Percentiles rank a stretch among this genome's conserved stretches.
phyloP scores from a whole-genome alignment of 2,329 filamentous ascomycete species.

The Cercospora sp. region DNA sequence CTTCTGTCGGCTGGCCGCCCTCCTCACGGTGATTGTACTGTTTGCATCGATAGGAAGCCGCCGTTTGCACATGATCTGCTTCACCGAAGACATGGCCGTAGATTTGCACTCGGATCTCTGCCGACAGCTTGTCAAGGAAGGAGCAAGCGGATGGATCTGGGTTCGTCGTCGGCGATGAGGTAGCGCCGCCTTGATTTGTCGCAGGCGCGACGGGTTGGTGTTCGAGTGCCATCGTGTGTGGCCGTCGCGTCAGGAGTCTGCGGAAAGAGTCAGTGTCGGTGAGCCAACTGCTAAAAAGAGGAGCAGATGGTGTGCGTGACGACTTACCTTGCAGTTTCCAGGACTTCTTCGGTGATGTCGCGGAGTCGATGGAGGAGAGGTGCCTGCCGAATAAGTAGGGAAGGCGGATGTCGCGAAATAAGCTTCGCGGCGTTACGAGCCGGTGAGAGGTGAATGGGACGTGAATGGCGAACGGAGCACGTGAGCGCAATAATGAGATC shows the following conservation, averaged over 20 bases:
- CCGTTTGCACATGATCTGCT: neutral
- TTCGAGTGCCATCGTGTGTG: neutral
- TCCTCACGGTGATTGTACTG: neutral
- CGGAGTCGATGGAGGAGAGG: neutral
- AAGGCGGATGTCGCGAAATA: neutral
- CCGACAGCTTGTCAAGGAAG: constrained; percentile 10
- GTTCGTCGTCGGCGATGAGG: too few relatives aligned
- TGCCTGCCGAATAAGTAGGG: neutral
- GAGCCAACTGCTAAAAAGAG: neutral
- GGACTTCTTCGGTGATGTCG: neutral
- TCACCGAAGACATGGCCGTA: constrained; percentile 13
- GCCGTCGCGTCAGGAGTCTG: neutral
- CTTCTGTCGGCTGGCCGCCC: neutral
- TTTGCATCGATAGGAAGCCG: neutral
- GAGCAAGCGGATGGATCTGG: neutral
- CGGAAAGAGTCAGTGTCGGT: neutral
- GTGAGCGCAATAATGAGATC: neutral
- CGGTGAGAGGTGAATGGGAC: neutral
- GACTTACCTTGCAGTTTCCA: neutral
- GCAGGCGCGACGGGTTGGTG: neutral
- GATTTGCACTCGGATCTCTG: constrained; percentile 10
- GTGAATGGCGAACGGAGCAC: neutral
- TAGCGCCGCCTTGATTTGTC: neutral
- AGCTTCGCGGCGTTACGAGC: neutral
- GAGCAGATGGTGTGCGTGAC: neutral